A percentile compares a stretch with the other conserved stretches of the same genome.
Conservation (phyloP, 169 alveolate genomes). For the Hepatocystis sp. region DNA sequence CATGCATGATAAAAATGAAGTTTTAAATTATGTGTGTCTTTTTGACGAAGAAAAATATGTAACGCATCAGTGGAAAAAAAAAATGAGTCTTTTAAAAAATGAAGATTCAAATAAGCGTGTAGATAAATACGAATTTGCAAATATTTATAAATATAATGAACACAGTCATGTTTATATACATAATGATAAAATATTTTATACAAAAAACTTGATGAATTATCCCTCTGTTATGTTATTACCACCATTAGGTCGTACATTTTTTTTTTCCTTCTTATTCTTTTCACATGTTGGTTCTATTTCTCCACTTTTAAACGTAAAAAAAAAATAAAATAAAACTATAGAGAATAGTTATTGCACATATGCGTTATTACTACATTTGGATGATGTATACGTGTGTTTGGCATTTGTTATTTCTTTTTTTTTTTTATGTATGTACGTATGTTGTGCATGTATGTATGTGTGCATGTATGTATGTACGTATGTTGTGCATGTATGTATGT, state of each 20-base stretch:
- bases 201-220: slow-evolving; percentile 4
- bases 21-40: neutral
- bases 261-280: slow-evolving; percentile 45
- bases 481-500: too few species aligned
- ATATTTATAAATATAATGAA: slow-evolving; percentile 36
- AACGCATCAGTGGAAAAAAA: slow-evolving; percentile 10
- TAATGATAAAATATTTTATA: slow-evolving; percentile 16
- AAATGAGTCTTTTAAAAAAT: neutral
- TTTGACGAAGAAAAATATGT: slow-evolving; percentile 31
- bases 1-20: too few species aligned
- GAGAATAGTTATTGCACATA: too few species aligned
- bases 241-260: slow-evolving; percentile 44
- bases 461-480: too few species aligned
- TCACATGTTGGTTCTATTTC: slow-evolving; percentile 33
- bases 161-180: slow-evolving; percentile 41
- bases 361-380: too few species aligned
- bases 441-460: too few species aligned
- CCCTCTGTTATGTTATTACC: slow-evolving; percentile 42
- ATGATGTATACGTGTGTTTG: too few species aligned
- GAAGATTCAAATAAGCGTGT: neutral
- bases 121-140: slow-evolving; percentile 2
- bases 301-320: slow-evolving; percentile 20
- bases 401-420: too few species aligned
- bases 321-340: too few species aligned
- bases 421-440: too few species aligned